Evolutionary conservation across 805 yeast species (phyloP).

Genomic region (Hanseniaspora mollemarum): DNA sequence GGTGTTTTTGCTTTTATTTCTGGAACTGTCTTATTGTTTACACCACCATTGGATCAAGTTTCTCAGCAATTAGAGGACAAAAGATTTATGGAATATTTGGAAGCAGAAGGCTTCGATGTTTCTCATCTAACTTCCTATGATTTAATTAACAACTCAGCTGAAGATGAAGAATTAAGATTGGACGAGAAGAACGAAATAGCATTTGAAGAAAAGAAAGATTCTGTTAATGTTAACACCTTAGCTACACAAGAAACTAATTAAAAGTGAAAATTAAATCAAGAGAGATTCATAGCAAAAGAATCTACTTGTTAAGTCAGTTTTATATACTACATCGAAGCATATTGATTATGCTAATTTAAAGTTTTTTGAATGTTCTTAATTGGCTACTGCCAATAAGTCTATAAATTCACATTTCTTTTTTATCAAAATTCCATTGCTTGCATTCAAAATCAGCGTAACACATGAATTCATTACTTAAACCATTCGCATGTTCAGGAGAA

Average conservation of each 20-base stretch:
- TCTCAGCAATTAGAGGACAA: conserved; percentile 70
- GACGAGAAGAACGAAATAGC: conserved; percentile 5
- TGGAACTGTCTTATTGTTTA: conserved; percentile 50
- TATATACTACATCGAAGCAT: background rate
- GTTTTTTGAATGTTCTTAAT: background rate
- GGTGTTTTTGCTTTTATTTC: conserved; percentile 14
- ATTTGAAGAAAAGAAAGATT: background rate
- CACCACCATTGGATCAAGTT: conserved; percentile 76
- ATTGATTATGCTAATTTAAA: background rate
- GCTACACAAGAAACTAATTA: conserved; percentile 5
- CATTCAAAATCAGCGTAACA: conserved; percentile 76
- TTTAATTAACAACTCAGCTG: background rate
- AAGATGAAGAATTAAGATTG: background rate
- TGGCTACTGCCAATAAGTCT: no score
- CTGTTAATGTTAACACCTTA: conserved; percentile 2
- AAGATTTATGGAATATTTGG: conserved; percentile 55
- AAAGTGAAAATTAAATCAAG: no score
- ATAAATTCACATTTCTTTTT: background rate
- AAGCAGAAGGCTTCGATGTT: conserved; percentile 58
- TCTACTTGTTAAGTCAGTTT: background rate
- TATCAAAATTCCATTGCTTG: conserved; percentile 45
- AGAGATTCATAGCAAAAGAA: background rate
- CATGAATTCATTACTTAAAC: conserved; percentile 75
- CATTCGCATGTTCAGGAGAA: conserved; percentile 71
- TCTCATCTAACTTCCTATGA: background rate